These are phyloP conservation scores for Leccinum fibrillosum DNA, from an alignment of 768 basidiomycete genomes.

Conservation along the genomic window DNA sequence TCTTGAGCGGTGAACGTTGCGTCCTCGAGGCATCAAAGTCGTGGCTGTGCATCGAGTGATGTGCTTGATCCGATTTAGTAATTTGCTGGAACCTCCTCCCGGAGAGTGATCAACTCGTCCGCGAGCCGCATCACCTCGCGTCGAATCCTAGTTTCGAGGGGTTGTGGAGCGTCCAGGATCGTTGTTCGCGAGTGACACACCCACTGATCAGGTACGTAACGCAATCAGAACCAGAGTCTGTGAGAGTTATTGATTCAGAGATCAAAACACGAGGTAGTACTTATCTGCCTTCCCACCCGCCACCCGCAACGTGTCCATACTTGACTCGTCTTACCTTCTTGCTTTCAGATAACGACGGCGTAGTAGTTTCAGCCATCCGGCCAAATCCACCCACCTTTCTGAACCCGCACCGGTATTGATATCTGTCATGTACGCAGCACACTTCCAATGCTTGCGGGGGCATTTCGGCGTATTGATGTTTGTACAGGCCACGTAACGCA, in stretches of 20 bases:
- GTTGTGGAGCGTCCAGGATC: conserved; percentile 8
- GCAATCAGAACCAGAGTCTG: not conserved
- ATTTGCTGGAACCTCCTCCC: not conserved
- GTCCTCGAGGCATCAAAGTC: conserved; percentile 21
- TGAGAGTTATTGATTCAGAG: conserved; percentile 2
- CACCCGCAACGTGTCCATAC: conserved; percentile 2
- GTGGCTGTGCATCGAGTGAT: conserved; percentile 15
- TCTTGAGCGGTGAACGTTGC: conserved; percentile 13
- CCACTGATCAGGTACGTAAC: conserved; percentile 2
- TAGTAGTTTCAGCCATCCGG: conserved; percentile 2
- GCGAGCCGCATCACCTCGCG: conserved; percentile 4
- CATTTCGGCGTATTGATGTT: conserved; percentile 4
- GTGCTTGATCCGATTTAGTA: not conserved
- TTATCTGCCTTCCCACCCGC: not conserved
- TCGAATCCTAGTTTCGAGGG: not conserved
- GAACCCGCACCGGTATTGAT: not conserved
- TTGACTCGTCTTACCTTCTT: not conserved
- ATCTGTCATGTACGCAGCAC: conserved; percentile 18
- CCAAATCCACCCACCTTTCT: not conserved
- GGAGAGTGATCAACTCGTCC: not conserved
- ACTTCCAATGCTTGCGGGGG: not conserved
- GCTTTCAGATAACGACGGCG: conserved; percentile 1
- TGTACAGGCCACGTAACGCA: conserved; percentile 19
- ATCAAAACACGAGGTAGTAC: conserved; percentile 18
- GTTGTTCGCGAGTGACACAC: not conserved